Conservation (phyloP, 495 filamentous ascomycete genomes). For the Tuber magnatum region DNA sequence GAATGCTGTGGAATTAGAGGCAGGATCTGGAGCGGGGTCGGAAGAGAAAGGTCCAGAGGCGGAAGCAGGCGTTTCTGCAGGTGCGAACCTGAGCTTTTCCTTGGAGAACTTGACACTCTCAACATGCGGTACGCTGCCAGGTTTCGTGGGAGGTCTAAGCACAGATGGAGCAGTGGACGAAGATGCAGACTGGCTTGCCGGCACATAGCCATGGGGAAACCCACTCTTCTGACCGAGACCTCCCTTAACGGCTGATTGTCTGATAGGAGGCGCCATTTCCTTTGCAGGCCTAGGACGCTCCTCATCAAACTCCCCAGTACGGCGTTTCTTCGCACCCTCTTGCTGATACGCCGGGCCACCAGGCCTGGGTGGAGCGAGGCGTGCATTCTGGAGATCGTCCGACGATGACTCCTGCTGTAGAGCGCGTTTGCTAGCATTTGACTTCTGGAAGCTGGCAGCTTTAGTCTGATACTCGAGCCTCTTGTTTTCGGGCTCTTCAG, state of each 20-base stretch:
- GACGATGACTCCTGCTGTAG: slow-evolving; percentile 46
- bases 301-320: slow-evolving; percentile 54
- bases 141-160: slow-evolving; percentile 27
- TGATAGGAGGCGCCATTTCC: slow-evolving; percentile 68
- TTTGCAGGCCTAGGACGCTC: slow-evolving; percentile 37
- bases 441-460: slow-evolving; percentile 8
- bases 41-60: slow-evolving; percentile 44
- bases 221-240: slow-evolving; percentile 38
- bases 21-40: slow-evolving; percentile 29
- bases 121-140: slow-evolving; percentile 42
- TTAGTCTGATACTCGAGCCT: slow-evolving; percentile 26
- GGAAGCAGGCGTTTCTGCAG: slow-evolving; percentile 50
- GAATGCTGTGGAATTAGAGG: slow-evolving; percentile 10
- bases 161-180: slow-evolving; percentile 43
- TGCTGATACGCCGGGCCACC: slow-evolving; percentile 47
- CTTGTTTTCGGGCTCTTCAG: slow-evolving; percentile 35
- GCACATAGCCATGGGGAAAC: slow-evolving; percentile 56
- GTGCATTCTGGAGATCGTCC: slow-evolving; percentile 45
- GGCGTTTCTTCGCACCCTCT: slow-evolving; percentile 52
- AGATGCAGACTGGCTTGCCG: slow-evolving; percentile 44
- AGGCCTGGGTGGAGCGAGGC: slow-evolving; percentile 45
- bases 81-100: slow-evolving; percentile 81
- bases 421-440: slow-evolving; percentile 52
- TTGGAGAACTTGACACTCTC: slow-evolving; percentile 59
- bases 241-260: slow-evolving; percentile 52